Percentiles rank a stretch among this genome's conserved stretches.
These are phyloP conservation scores for Hypholoma sublateritium DNA, from an alignment of 768 basidiomycete species.

Conservation along the genomic window DNA sequence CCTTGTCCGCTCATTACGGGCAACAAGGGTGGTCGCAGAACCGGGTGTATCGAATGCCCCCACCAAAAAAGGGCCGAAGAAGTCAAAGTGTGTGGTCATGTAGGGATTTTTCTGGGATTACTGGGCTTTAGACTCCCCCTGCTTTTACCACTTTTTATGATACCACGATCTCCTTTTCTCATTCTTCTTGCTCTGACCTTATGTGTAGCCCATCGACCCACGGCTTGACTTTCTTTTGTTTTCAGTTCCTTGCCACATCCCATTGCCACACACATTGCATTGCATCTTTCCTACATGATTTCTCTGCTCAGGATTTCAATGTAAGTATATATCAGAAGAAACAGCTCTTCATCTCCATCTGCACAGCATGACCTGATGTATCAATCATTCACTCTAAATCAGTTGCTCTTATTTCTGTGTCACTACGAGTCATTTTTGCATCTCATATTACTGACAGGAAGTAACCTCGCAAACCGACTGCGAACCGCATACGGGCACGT, in stretches of 20 bases:
- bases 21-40: conserved; percentile 57
- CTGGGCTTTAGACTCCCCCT: conserved; percentile 66
- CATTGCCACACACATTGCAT: conserved; percentile 18
- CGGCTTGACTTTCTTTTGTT: conserved; percentile 19
- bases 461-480: background rate
- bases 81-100: conserved; percentile 75
- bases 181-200: conserved; percentile 28
- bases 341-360: conserved; percentile 22
- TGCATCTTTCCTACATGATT: conserved; percentile 23
- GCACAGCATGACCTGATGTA: conserved; percentile 24
- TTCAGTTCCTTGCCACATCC: conserved; percentile 23
- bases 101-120: conserved; percentile 70
- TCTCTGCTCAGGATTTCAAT: conserved; percentile 34
- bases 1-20: conserved; percentile 81
- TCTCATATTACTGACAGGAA: conserved; percentile 15
- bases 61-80: conserved; percentile 43
- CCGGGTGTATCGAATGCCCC: conserved; percentile 39
- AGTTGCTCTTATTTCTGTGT: conserved; percentile 1
- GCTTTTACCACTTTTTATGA: conserved; percentile 75
- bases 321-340: conserved; percentile 34
- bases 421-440: conserved; percentile 3
- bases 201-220: conserved; percentile 22
- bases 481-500: background rate
- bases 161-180: conserved; percentile 57
- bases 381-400: conserved; percentile 22